Conservation (phyloP, 1,139 yeast species). For the Arxiozyma slooffiae region DNA sequence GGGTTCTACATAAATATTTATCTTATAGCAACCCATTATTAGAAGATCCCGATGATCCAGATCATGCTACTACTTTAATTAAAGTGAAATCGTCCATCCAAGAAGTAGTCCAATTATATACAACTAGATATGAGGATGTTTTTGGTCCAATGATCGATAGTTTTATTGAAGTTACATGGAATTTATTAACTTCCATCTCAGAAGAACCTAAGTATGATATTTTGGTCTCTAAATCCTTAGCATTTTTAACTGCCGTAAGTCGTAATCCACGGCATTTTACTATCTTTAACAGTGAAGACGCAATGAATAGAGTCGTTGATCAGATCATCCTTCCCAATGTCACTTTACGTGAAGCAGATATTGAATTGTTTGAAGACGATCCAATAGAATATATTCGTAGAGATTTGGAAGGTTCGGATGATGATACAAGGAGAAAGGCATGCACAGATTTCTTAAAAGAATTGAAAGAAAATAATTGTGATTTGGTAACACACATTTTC, state of each 20-base stretch:
- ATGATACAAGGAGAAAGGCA: slow-evolving; percentile 83
- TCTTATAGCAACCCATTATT: slow-evolving; percentile 47
- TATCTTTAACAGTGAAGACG: slow-evolving; percentile 56
- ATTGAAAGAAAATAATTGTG: slow-evolving; percentile 70
- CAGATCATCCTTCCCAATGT: slow-evolving; percentile 84
- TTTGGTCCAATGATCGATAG: slow-evolving; percentile 66
- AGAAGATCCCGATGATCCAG: slow-evolving; percentile 50
- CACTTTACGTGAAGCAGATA: slow-evolving; percentile 73
- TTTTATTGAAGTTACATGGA: slow-evolving; percentile 80
- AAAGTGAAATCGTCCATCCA: slow-evolving; percentile 74
- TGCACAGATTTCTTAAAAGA: slow-evolving; percentile 87
- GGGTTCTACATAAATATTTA: slow-evolving; percentile 70
- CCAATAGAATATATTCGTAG: slow-evolving; percentile 87
- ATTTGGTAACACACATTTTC: slow-evolving; percentile 62
- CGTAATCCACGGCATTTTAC: slow-evolving; percentile 56
- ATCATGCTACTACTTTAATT: slow-evolving; percentile 61
- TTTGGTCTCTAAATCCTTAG: slow-evolving; percentile 68
- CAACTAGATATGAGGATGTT: slow-evolving; percentile 86
- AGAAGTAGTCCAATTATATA: slow-evolving; percentile 75
- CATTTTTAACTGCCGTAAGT: slow-evolving; percentile 75
- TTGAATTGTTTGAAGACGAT: slow-evolving; percentile 91
- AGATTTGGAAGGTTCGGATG: slow-evolving; percentile 90
- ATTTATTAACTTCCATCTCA: slow-evolving; percentile 56
- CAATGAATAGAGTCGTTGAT: slow-evolving; percentile 68
- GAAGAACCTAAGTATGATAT: slow-evolving; percentile 73